Percentiles rank a stretch among this genome's conserved stretches.
Conservation (phyloP, 176 grass and related monocot genomes). For the Cenchrus fungigraminus region DNA sequence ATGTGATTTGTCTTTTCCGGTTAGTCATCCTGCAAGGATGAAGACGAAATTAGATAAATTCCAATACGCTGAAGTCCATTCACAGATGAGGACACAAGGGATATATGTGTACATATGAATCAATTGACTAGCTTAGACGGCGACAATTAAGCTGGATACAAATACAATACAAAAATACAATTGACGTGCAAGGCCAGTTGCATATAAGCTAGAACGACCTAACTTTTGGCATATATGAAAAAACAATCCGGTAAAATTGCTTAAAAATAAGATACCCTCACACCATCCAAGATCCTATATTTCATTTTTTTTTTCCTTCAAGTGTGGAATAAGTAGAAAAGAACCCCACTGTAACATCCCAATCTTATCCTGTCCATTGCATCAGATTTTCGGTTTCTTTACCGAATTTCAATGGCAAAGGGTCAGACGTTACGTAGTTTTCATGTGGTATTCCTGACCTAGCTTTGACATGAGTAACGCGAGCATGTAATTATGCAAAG, state of each 20-base stretch:
- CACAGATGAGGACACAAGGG: slow-evolving; percentile 29
- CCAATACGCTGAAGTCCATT: background rate
- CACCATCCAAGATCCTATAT: slow-evolving; percentile 11
- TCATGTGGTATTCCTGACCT: background rate
- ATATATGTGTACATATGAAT: slow-evolving; percentile 11
- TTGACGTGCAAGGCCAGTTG: slow-evolving; percentile 28
- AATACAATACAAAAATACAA: slow-evolving; percentile 30
- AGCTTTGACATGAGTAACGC: background rate
- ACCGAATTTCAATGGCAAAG: background rate
- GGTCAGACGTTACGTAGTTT: slow-evolving; percentile 36
- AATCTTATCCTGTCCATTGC: slow-evolving; percentile 46
- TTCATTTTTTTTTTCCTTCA: background rate
- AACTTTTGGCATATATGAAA: slow-evolving; percentile 21
- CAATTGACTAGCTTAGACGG: slow-evolving; percentile 34
- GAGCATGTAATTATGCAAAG: background rate
- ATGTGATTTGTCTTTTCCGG: slow-evolving; percentile 22
- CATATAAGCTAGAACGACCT: slow-evolving; percentile 25
- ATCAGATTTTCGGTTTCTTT: slow-evolving; percentile 27
- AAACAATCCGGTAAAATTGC: background rate
- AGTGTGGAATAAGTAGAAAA: background rate
- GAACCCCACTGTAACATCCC: background rate
- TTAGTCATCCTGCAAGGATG: slow-evolving; percentile 48
- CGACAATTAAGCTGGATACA: slow-evolving; percentile 34
- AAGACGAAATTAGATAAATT: slow-evolving; percentile 1
- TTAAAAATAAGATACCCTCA: slow-evolving; percentile 32